Conservation (phyloP, 768 basidiomycete species). For the Kondoa malvinella region DNA sequence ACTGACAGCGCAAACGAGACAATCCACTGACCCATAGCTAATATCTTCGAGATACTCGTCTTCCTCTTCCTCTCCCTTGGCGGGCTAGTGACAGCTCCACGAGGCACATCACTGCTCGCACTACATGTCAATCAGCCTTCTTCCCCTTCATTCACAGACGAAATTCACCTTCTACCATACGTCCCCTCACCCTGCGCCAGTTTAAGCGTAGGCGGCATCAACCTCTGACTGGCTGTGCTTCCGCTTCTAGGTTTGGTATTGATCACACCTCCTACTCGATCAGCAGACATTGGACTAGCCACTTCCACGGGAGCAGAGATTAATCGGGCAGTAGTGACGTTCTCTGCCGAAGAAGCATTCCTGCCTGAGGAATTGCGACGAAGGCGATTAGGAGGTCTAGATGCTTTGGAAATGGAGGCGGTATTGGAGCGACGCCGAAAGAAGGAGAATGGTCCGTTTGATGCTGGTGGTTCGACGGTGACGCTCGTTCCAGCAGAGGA, state of each 20-base stretch:
- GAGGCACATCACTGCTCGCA: not conserved
- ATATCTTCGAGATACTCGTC: slow-evolving; percentile 1
- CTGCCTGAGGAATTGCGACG: not conserved
- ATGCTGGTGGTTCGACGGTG: not conserved
- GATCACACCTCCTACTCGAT: not conserved
- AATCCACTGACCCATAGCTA: not conserved
- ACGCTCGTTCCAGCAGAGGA: not conserved
- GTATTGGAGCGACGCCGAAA: slow-evolving; percentile 2
- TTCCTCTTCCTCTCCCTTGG: slow-evolving; percentile 1
- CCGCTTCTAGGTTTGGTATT: not conserved
- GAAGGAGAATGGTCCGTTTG: not conserved
- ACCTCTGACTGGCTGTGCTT: not conserved
- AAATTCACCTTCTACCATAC: not conserved
- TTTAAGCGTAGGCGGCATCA: not conserved
- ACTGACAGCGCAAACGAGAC: not conserved
- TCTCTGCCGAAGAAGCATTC: not conserved
- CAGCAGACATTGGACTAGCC: not conserved
- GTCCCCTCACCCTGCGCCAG: not conserved
- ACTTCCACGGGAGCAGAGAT: not conserved
- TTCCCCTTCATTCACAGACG: not conserved
- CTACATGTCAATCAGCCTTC: not conserved
- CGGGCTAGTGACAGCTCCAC: not conserved
- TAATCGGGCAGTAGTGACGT: not conserved
- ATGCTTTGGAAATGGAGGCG: not conserved
- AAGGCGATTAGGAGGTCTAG: not conserved